Evolutionary conservation across 805 yeast genomes (phyloP).

Genomic region (Isabelozyma heimii): DNA sequence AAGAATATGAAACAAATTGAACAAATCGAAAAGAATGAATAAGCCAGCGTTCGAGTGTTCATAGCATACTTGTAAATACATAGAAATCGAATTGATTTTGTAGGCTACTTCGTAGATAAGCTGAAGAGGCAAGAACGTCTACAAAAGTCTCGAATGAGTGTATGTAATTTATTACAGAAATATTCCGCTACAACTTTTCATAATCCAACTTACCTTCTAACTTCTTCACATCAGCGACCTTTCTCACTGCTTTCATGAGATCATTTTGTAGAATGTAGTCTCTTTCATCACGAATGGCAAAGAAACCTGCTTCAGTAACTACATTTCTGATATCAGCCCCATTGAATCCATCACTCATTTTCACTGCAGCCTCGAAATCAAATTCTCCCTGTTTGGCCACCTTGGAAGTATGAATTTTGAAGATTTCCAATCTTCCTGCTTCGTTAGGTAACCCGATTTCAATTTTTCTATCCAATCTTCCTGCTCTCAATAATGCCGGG

Average conservation of each 20-base stretch:
- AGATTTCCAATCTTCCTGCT: slow-evolving; percentile 89
- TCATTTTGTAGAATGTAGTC: slow-evolving; percentile 92
- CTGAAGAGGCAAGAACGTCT: neutral
- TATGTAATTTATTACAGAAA: neutral
- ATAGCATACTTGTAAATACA: neutral
- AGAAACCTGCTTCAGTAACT: slow-evolving; percentile 97
- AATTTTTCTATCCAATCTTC: slow-evolving; percentile 93
- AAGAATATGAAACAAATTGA: slow-evolving; percentile 22
- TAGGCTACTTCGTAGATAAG: neutral
- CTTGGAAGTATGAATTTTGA: slow-evolving; percentile 85
- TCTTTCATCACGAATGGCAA: slow-evolving; percentile 96
- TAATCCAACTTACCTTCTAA: slow-evolving; percentile 94
- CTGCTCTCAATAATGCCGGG: slow-evolving; percentile 96
- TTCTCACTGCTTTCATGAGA: slow-evolving; percentile 96
- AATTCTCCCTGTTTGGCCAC: slow-evolving; percentile 92
- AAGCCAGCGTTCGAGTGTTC: neutral
- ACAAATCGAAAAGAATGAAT: slow-evolving; percentile 3
- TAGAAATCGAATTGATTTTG: neutral
- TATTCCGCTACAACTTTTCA: slow-evolving; percentile 66
- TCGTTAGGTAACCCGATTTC: slow-evolving; percentile 96
- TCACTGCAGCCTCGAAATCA: slow-evolving; percentile 94
- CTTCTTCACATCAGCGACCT: slow-evolving; percentile 95
- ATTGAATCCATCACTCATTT: slow-evolving; percentile 98
- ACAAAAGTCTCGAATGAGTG: neutral
- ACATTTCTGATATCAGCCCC: slow-evolving; percentile 98